phyloP scores from a whole-genome alignment of 139 green algal species.

The Chlamydomonas schloesseri region DNA sequence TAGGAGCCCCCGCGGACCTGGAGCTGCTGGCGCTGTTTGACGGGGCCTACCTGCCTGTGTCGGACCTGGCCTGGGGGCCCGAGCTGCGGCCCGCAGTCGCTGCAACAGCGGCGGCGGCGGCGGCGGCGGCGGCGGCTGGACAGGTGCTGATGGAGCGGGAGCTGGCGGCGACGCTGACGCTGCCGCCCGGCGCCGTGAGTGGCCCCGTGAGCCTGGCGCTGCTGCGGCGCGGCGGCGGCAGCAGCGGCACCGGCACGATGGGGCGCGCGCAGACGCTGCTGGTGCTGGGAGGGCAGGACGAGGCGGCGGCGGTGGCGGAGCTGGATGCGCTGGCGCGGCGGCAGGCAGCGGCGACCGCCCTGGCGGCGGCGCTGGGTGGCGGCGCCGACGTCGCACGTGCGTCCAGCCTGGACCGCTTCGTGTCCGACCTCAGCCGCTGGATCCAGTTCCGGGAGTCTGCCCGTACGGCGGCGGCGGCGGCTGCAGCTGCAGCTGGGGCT shows the following conservation, averaged over 20 bases:
- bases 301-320: constrained; percentile 5
- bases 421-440: constrained; percentile 21
- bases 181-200: not conserved
- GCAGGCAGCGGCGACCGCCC: not conserved
- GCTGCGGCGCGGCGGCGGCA: not conserved
- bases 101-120: not conserved
- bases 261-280: not conserved
- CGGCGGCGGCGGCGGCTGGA: not conserved
- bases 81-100: not conserved
- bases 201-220: not conserved
- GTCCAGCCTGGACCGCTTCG: not conserved
- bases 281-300: not conserved
- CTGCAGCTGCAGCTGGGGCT: not conserved
- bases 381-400: not conserved
- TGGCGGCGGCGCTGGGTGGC: not conserved
- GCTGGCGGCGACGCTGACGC: not conserved
- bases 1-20: too few relatives aligned
- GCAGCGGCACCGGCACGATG: not conserved
- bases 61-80: not conserved
- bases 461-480: not conserved
- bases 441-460: constrained; percentile 20
- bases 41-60: not conserved
- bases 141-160: not conserved
- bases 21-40: constrained; percentile 31
- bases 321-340: constrained; percentile 2